Percentiles rank a stretch among this genome's conserved stretches.
phyloP scores from a whole-genome alignment of 2,329 filamentous ascomycete genomes.

The Colletotrichum tanaceti region DNA sequence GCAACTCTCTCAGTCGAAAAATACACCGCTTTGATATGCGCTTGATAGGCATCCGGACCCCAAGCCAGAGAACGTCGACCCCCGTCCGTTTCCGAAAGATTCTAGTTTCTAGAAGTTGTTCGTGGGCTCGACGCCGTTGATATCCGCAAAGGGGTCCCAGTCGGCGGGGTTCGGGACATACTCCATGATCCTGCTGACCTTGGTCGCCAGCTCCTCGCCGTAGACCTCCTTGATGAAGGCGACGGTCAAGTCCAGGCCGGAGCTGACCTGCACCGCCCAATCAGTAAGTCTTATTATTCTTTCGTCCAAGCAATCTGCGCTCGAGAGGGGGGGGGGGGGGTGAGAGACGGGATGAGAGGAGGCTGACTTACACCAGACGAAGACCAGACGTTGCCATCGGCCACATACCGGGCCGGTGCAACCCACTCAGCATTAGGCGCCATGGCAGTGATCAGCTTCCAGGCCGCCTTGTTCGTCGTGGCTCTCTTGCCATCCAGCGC shows the following conservation, averaged over 20 bases:
- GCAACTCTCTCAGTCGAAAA: not conserved
- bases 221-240: slow-evolving; percentile 57
- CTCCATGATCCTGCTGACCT: slow-evolving; percentile 63
- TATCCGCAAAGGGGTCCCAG: slow-evolving; percentile 47
- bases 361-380: slow-evolving; percentile 63
- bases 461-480: slow-evolving; percentile 75
- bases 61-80: not conserved
- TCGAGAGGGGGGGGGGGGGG: not conserved
- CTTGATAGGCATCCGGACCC: not conserved
- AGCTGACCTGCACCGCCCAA: slow-evolving; percentile 46
- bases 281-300: slow-evolving; percentile 13
- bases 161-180: slow-evolving; percentile 54
- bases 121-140: slow-evolving; percentile 45
- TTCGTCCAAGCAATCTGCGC: not conserved
- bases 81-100: not conserved
- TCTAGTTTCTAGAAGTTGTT: slow-evolving; percentile 3
- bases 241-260: slow-evolving; percentile 52
- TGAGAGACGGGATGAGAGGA: not conserved
- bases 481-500: slow-evolving; percentile 69
- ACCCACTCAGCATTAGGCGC: slow-evolving; percentile 70
- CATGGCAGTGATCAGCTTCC: slow-evolving; percentile 58
- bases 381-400: slow-evolving; percentile 75
- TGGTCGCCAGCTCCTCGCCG: slow-evolving; percentile 59
- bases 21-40: slow-evolving; percentile 1
- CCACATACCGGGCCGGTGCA: slow-evolving; percentile 70